These are phyloP conservation scores for Astragalus glycyphyllos DNA, from an alignment of 306 rosid genomes.

Conservation along the genomic window DNA sequence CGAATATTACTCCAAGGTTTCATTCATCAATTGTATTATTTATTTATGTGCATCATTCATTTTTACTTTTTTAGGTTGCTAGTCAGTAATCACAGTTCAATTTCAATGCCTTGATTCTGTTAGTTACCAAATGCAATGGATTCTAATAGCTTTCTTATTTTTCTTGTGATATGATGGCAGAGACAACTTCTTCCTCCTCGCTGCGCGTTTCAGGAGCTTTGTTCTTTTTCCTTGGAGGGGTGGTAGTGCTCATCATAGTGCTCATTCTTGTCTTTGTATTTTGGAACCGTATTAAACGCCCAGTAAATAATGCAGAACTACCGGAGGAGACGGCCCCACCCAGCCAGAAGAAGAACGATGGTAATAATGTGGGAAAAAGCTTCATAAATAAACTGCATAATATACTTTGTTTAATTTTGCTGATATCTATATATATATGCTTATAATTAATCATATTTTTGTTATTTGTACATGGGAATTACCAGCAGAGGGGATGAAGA, in stretches of 20 bases:
- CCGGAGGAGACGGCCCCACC: constrained; percentile 28
- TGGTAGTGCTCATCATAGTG: constrained; percentile 56
- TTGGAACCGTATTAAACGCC: constrained; percentile 56
- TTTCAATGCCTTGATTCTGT: too few relatives aligned
- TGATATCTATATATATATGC: too few relatives aligned
- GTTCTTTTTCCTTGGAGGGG: constrained; percentile 75
- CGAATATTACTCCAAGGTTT: constrained; percentile 59
- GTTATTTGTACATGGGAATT: constrained; percentile 37
- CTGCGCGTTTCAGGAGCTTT: constrained; percentile 30
- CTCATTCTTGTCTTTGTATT: constrained; percentile 54
- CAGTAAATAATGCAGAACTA: constrained; percentile 4
- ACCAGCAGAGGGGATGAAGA: constrained; percentile 48
- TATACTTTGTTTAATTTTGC: constrained; percentile 55
- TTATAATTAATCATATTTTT: constrained; percentile 41
- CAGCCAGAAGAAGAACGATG: constrained; percentile 38
- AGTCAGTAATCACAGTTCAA: too few relatives aligned
- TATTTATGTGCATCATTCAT: not conserved
- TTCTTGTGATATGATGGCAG: constrained; percentile 36
- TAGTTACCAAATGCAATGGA: too few relatives aligned
- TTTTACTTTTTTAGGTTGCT: not conserved
- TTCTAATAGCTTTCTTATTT: too few relatives aligned
- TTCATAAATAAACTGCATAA: not conserved
- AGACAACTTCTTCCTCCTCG: constrained; percentile 29
- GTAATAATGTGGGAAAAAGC: constrained; percentile 38
- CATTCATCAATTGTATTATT: not conserved